Evolutionary conservation across 2,329 filamentous ascomycete genomes (phyloP), one percentile per base, ranked within the genome.

Genomic region (Aureobasidium sp.): DNA sequence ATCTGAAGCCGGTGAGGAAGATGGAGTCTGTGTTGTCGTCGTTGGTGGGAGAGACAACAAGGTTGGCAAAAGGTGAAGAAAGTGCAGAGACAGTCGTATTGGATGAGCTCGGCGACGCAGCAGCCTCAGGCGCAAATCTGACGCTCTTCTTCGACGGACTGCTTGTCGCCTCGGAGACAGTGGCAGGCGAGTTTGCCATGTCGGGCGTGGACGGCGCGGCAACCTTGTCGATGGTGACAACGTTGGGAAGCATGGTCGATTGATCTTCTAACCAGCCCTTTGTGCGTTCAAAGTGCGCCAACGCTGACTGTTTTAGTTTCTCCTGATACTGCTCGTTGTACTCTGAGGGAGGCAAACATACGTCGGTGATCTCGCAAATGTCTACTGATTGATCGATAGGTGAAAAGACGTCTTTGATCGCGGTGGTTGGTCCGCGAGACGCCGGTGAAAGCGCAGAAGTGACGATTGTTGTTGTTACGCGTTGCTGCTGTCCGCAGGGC

Each of bases 1-100:
- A 85, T 67, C 91, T 86, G 73, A 96, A 97, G 11, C 91, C 91
- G 64, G 89, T 87, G 76, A 91, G 93, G 75, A 96, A 97, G 5
- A 92, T 89, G 3, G 88, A 87, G 69, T 94, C 89, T 67, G 63
- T 5, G n/a, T 53, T 4, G 24, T 53, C 27, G 14, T 31, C 45
- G 11, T 27, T 8, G 29, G 37, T 5, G 3, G 37, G 31, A 17
- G 31, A n/a, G 29, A 12, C 24, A 15, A 40, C 57, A 31, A 8
- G 39, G n/a, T 42, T 12, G 14, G 12, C 31, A 37, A 44, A 45
- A 39, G 42, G 19, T 5, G 54, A 47, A 19, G 31, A 6, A 31
- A 19, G 42, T 9, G n/a, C 29, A 45, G 42, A 29, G 5, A 35
- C 19, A 17, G 40, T 22, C 31, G 62, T 27, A 39, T 27, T 65